Conservation (phyloP, 306 rosid genomes). For the cucumber (Cucumis sativus) region DNA sequence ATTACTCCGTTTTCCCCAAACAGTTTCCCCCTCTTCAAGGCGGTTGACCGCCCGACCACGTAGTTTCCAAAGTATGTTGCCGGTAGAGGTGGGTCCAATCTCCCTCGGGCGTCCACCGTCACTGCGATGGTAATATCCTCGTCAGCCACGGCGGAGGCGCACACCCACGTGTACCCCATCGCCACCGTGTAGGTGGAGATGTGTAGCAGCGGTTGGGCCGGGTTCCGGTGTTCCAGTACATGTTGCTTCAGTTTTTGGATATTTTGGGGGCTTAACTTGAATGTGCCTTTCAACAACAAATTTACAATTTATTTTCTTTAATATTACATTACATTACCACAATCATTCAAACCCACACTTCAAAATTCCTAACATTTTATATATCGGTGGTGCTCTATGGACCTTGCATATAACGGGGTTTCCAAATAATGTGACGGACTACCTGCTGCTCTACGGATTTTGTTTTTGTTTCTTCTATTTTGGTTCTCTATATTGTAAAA, state of each 20-base stretch:
- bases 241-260: neutral
- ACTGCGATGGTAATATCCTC: neutral
- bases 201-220: neutral
- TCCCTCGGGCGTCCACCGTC: neutral
- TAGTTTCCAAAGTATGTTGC: neutral
- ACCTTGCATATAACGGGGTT: no score
- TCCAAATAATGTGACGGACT: no score
- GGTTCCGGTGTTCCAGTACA: neutral
- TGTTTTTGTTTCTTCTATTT: no score
- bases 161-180: neutral
- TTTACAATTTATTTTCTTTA: neutral
- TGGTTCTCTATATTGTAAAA: no score
- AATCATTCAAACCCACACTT: no score
- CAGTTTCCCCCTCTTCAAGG: neutral
- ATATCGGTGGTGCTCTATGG: no score
- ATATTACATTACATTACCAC: no score
- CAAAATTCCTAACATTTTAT: no score
- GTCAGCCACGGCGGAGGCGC: neutral
- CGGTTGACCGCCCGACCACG: neutral
- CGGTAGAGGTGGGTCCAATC: neutral
- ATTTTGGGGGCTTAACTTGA: neutral
- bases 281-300: neutral
- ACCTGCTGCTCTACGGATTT: no score
- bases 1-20: neutral
- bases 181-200: neutral